A percentile compares a stretch with the other conserved stretches of the same genome.
Conservation (phyloP, 805 yeast species). For the Kuraishia molischiana region DNA sequence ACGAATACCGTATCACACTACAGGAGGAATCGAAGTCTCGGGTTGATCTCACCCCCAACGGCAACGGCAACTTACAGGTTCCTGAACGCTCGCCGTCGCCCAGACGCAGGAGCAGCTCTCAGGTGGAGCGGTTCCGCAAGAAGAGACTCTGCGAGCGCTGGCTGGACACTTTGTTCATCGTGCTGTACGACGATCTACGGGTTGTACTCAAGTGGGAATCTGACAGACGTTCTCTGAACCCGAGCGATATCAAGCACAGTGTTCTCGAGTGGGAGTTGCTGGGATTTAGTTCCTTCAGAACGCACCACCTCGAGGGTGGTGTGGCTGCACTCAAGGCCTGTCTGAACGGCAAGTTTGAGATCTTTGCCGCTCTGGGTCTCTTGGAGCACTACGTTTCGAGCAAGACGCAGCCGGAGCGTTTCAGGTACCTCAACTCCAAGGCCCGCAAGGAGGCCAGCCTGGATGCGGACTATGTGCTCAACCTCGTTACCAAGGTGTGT, state of each 20-base stretch:
- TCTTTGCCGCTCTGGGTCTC: conserved; percentile 42
- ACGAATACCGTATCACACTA: conserved; percentile 32
- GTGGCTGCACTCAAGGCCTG: conserved; percentile 46
- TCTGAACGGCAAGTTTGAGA: conserved; percentile 48
- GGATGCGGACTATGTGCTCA: conserved; percentile 20
- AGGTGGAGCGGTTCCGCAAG: conserved; percentile 13
- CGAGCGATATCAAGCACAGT: conserved; percentile 31
- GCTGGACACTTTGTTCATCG: conserved; percentile 63
- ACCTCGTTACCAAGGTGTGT: conserved; percentile 35
- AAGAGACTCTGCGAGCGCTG: conserved; percentile 66
- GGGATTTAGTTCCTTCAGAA: conserved; percentile 43
- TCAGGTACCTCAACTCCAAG: conserved; percentile 13
- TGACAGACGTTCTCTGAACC: conserved; percentile 15
- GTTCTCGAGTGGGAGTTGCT: conserved; percentile 70
- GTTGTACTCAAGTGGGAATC: conserved; percentile 60
- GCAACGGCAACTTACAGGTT: background rate
- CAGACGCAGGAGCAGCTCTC: conserved; percentile 6
- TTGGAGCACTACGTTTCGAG: conserved; percentile 31
- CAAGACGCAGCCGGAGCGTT: conserved; percentile 11
- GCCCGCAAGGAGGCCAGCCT: conserved; percentile 6
- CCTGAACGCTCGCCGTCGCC: conserved; percentile 10
- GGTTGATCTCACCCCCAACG: conserved; percentile 5
- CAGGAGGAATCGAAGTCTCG: background rate
- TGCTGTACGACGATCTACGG: conserved; percentile 62
- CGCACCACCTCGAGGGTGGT: conserved; percentile 36